Evolutionary conservation across 1,284 basidiomycete genomes (phyloP).

Genomic region (Leucoagaricus sp.): DNA sequence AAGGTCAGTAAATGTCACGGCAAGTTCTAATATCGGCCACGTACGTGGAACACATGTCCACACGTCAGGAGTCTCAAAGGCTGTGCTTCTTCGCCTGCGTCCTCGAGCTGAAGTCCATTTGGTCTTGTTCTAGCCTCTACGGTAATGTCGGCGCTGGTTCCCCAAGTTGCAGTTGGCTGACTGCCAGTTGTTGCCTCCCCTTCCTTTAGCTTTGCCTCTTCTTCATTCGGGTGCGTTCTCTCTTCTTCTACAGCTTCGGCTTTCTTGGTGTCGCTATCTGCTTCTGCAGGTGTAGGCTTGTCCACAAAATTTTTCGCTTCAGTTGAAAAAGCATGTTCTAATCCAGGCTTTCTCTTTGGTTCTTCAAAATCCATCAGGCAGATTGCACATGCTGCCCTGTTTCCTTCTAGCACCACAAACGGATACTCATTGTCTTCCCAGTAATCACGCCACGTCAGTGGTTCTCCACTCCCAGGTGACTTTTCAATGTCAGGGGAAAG

Average conservation of each 20-base stretch:
- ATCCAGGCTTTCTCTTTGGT: conserved; percentile 46
- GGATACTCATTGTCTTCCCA: conserved; percentile 50
- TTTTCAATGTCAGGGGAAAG: conserved; percentile 26
- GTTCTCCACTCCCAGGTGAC: conserved; percentile 30
- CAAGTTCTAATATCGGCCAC: conserved; percentile 28
- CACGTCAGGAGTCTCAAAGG: conserved; percentile 72
- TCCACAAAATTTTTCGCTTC: neutral
- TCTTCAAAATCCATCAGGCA: conserved; percentile 83
- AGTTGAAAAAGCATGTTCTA: neutral
- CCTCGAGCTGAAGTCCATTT: conserved; percentile 50
- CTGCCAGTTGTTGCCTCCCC: neutral
- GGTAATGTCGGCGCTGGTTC: neutral
- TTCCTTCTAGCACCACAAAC: conserved; percentile 68
- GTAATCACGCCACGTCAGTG: conserved; percentile 53
- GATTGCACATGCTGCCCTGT: conserved; percentile 80
- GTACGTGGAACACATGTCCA: conserved; percentile 82
- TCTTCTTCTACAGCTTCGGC: conserved; percentile 17
- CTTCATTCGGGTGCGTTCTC: too few relatives aligned
- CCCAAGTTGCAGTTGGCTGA: neutral
- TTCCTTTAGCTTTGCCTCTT: too few relatives aligned
- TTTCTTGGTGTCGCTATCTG: conserved; percentile 12
- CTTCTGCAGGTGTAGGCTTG: conserved; percentile 7
- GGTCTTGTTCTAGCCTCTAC: conserved; percentile 33
- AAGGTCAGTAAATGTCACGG: conserved; percentile 2
- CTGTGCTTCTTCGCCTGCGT: conserved; percentile 73